A percentile compares a stretch with the other conserved stretches of the same genome.
Evolutionary conservation across 2,329 filamentous ascomycete genomes (phyloP).

Genomic region (Botryotinia globosa): DNA sequence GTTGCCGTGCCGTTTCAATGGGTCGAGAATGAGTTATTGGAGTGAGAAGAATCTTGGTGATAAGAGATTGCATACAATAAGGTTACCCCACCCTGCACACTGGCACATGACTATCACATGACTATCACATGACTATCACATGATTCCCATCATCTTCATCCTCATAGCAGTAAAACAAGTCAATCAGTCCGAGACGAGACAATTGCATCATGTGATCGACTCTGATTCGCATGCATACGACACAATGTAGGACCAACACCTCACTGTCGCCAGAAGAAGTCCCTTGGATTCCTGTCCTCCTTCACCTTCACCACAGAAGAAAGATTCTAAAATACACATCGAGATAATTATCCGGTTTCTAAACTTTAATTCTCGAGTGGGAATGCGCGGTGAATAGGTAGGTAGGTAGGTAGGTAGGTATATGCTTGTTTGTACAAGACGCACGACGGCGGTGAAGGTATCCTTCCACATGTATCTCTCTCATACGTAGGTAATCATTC

Average conservation of each 20-base stretch:
- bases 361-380: background rate
- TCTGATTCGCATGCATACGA: background rate
- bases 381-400: conserved; percentile 1
- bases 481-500: background rate
- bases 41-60: background rate
- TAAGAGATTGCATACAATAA: background rate
- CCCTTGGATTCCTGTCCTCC: background rate
- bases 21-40: background rate
- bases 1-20: background rate
- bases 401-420: no score
- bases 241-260: background rate
- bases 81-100: no score
- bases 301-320: background rate
- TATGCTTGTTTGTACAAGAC: background rate
- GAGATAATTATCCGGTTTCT: background rate
- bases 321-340: background rate
- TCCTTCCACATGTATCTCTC: background rate
- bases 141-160: background rate
- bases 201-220: background rate
- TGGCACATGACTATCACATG: background rate
- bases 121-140: background rate
- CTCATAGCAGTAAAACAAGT: background rate
- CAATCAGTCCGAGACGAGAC: background rate
- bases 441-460: background rate
- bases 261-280: background rate